Evolutionary conservation across 2,329 filamentous ascomycete genomes (phyloP).

Genomic region (Beauveria pseudobassiana): DNA sequence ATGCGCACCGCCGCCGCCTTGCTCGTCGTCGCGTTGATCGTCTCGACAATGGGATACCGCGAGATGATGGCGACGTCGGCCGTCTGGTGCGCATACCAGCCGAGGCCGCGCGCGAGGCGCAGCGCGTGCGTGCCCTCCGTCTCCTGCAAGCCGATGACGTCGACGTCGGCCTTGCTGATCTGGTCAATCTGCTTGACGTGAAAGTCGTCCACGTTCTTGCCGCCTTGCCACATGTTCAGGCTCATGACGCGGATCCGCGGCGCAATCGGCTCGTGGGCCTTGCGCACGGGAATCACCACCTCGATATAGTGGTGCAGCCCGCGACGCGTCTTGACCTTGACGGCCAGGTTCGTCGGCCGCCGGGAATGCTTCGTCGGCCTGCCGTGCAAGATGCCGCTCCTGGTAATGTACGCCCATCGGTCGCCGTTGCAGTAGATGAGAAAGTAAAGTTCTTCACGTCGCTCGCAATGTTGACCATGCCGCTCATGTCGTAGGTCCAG

Average conservation of each 20-base stretch:
- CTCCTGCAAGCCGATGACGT: slow-evolving; percentile 33
- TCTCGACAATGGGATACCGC: slow-evolving; percentile 30
- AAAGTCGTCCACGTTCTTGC: slow-evolving; percentile 27
- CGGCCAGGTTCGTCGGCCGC: slow-evolving; percentile 16
- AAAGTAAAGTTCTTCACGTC: slow-evolving; percentile 21
- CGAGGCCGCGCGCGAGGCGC: slow-evolving; percentile 29
- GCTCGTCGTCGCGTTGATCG: slow-evolving; percentile 18
- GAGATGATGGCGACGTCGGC: slow-evolving; percentile 28
- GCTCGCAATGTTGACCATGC: slow-evolving; percentile 24
- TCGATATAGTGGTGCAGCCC: no score
- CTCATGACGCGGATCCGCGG: slow-evolving; percentile 27
- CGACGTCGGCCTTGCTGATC: slow-evolving; percentile 23
- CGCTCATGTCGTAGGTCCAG: slow-evolving; percentile 24
- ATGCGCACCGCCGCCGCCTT: slow-evolving; percentile 26
- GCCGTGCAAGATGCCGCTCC: slow-evolving; percentile 27
- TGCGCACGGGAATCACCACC: slow-evolving; percentile 15
- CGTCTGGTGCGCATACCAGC: slow-evolving; percentile 30
- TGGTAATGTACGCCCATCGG: slow-evolving; percentile 25
- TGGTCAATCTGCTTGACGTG: slow-evolving; percentile 31
- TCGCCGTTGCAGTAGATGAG: slow-evolving; percentile 16
- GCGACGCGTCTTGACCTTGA: slow-evolving; percentile 18
- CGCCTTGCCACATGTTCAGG: slow-evolving; percentile 33
- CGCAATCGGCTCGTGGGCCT: slow-evolving; percentile 21
- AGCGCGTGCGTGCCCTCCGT: slow-evolving; percentile 22
- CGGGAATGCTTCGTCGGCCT: slow-evolving; percentile 20